A percentile compares a stretch with the other conserved stretches of the same genome.
Evolutionary conservation across 441 rosid genomes (phyloP).

Genomic region (Erodium moschatum): DNA sequence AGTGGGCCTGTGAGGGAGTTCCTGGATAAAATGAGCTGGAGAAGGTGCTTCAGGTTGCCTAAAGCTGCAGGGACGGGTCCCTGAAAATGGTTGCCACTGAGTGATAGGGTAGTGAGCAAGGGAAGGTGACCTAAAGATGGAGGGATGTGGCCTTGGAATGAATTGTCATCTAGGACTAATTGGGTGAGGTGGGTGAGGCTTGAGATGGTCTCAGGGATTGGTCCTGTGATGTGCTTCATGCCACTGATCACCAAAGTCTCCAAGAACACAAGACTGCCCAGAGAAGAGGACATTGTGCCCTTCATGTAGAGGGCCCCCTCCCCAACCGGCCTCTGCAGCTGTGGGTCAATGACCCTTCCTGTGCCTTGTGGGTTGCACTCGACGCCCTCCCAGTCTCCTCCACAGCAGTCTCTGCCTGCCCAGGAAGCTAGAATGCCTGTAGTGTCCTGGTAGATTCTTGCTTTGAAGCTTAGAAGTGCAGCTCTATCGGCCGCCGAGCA

Average conservation of each 20-base stretch:
- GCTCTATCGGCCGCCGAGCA: slow-evolving; percentile 62
- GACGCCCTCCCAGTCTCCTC: slow-evolving; percentile 91
- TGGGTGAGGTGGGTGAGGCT: slow-evolving; percentile 40
- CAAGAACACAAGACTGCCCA: slow-evolving; percentile 51
- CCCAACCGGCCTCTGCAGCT: slow-evolving; percentile 38
- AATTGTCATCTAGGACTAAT: slow-evolving; percentile 61
- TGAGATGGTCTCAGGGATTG: slow-evolving; percentile 59
- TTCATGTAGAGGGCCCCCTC: slow-evolving; percentile 55
- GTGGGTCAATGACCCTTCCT: slow-evolving; percentile 59
- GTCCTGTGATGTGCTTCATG: slow-evolving; percentile 66
- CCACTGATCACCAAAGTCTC: slow-evolving; percentile 52
- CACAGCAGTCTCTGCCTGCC: slow-evolving; percentile 65
- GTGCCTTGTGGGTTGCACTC: slow-evolving; percentile 47
- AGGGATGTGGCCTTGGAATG: slow-evolving; percentile 66
- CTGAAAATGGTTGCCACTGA: slow-evolving; percentile 51
- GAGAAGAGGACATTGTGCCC: slow-evolving; percentile 66
- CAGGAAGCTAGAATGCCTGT: slow-evolving; percentile 61
- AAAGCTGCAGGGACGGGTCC: slow-evolving; percentile 62
- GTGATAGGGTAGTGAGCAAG: slow-evolving; percentile 44
- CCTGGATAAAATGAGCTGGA: slow-evolving; percentile 36
- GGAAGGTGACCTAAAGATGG: slow-evolving; percentile 43
- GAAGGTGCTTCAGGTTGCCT: slow-evolving; percentile 46
- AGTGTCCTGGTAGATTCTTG: slow-evolving; percentile 61
- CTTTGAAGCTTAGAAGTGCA: slow-evolving; percentile 67
- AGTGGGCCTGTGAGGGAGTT: slow-evolving; percentile 64